Evolutionary conservation across 2,329 filamentous ascomycete species (phyloP), one percentile per base, ranked within the genome.

Genomic region (Phaeosphaeria sp.): DNA sequence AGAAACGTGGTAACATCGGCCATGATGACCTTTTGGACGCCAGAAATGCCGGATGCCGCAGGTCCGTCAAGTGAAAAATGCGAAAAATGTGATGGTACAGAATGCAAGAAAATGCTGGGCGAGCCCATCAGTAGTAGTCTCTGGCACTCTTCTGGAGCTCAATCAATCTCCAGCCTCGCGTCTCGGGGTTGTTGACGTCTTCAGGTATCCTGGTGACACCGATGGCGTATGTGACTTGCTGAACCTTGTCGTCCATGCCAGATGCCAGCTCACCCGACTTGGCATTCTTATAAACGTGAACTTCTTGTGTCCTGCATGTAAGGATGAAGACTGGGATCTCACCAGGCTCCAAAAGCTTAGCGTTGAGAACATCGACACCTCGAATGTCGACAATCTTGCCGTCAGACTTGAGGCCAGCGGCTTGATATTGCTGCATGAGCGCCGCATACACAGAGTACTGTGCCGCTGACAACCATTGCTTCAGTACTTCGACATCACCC

Each of bases 211-310:
- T 85, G 3, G 95, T 99, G 59, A 99, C 90, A 69, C 95, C 95
- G 68, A 99, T 98, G 63, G 94, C 95, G 74, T 99, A 99, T 1
- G 95, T 98, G 66, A 99, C 95, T 67, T 97, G 89, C 80, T 99
- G 95, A 22, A 99, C 95, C 81, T 93, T 96, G 80, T 99, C 95
- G 79, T 99, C 95, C 93, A 97, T 98, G 44, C 95, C 95, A 13
- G 94, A 94, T 2, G 94, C 93, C 48, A 99, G 86, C 78, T 97
- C 85, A 63, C 89, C 89, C 0, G 90, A 90, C 84, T 99, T 98
- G 57, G 90, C 88, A 65, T 98, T 96, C 62, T 91, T 87, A 82
- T 97, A 99, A 17, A 98, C 93, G 75, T 99, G 95, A 11, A 99
- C 93, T 79, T 99, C 95, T 77, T 99, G 95, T 11, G 95, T 97